A percentile compares a stretch with the other conserved stretches of the same genome.
These are phyloP conservation scores for Coniferiporia sulphurascens DNA, from an alignment of 1,284 basidiomycete genomes.

Conservation along the genomic window DNA sequence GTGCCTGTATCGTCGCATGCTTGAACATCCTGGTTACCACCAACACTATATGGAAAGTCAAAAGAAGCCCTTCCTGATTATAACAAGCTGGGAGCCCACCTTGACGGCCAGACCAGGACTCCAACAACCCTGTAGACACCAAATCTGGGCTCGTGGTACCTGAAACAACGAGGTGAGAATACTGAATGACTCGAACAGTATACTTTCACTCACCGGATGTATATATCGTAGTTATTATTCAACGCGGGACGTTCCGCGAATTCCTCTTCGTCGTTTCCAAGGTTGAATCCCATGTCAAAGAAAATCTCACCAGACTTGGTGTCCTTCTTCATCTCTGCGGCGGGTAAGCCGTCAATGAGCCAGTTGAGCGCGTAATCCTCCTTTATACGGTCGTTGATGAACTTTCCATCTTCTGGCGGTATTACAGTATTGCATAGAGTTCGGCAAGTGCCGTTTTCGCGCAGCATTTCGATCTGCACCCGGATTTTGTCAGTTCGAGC, in stretches of 20 bases:
- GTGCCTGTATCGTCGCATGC: conserved; percentile 24
- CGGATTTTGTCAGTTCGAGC: conserved; percentile 15
- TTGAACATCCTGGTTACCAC: conserved; percentile 10
- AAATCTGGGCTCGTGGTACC: conserved; percentile 76
- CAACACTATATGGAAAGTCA: background rate
- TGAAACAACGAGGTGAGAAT: conserved; percentile 31
- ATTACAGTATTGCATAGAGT: conserved; percentile 69
- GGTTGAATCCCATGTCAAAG: conserved; percentile 85
- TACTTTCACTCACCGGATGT: conserved; percentile 52
- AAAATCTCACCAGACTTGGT: conserved; percentile 74
- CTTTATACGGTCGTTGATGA: conserved; percentile 87
- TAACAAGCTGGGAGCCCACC: conserved; percentile 37
- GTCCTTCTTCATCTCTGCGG: conserved; percentile 87
- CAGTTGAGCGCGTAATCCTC: conserved; percentile 96
- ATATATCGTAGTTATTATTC: conserved; percentile 90
- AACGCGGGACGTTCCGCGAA: conserved; percentile 61
- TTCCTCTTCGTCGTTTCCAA: conserved; percentile 61
- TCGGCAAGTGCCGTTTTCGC: conserved; percentile 71
- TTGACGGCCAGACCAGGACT: conserved; percentile 86
- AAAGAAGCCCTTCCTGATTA: background rate
- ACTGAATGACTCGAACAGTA: background rate
- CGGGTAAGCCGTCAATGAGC: conserved; percentile 92
- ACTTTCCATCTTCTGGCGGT: conserved; percentile 70
- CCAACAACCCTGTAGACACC: conserved; percentile 81
- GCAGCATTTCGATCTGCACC: conserved; percentile 68